Conservation (phyloP, 306 rosid genomes). For the Cucurbita pepo region DNA sequence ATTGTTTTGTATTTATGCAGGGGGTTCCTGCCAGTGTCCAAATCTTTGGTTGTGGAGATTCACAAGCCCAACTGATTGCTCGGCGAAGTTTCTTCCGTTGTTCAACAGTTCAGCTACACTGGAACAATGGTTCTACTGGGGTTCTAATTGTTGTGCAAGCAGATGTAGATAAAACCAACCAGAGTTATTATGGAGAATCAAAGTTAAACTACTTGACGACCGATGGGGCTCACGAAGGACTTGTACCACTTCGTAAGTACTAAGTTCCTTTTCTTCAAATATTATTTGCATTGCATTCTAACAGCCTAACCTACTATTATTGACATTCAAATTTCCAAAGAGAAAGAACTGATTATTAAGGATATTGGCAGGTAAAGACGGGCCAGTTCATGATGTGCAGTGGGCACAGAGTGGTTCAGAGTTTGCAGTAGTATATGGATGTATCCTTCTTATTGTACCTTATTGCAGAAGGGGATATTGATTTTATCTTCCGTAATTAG, state of each 20-base stretch:
- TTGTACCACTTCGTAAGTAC: conserved; percentile 79
- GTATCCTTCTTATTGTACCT: conserved; percentile 50
- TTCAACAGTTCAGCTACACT: conserved; percentile 60
- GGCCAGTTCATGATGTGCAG: conserved; percentile 90
- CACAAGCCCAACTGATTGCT: conserved; percentile 56
- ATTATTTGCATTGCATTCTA: neutral
- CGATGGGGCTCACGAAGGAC: conserved; percentile 73
- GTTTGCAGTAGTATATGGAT: conserved; percentile 86
- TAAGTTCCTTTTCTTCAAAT: neutral
- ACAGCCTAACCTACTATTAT: neutral
- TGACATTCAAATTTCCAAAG: neutral
- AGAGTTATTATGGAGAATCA: conserved; percentile 91
- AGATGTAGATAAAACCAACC: conserved; percentile 94
- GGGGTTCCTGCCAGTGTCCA: conserved; percentile 89
- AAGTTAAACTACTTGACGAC: conserved; percentile 78
- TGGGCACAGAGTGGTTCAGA: conserved; percentile 77
- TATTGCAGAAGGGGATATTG: neutral
- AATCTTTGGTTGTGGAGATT: conserved; percentile 46
- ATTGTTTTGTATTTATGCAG: conserved; percentile 21
- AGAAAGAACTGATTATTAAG: conserved; percentile 6
- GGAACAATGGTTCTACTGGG: conserved; percentile 84
- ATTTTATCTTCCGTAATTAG: neutral
- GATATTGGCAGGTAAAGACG: conserved; percentile 80
- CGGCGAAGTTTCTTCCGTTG: conserved; percentile 82
- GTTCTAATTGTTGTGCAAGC: conserved; percentile 74